phyloP scores from a whole-genome alignment of 352 stramenopile species.

The Chrysophaeum taylorii region DNA sequence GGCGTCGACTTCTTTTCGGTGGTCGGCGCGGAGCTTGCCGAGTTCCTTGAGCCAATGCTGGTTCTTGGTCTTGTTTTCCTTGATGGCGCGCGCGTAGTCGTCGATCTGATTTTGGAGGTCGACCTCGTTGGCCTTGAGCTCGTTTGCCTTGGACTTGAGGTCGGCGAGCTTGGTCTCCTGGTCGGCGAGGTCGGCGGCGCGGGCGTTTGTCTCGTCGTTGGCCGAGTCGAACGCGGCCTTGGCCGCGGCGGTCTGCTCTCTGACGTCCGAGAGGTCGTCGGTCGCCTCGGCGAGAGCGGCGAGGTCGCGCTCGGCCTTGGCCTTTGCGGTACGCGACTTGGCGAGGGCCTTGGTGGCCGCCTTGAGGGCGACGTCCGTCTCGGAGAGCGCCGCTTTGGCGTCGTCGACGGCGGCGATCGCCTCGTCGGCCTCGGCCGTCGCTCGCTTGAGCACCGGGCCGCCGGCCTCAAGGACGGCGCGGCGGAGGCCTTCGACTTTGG shows the following conservation, averaged over 20 bases:
- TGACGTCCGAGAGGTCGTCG: slow-evolving; percentile 34
- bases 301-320: slow-evolving; percentile 63
- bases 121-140: slow-evolving; percentile 75
- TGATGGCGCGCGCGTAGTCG: slow-evolving; percentile 75
- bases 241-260: neutral
- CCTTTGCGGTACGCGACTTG: slow-evolving; percentile 59
- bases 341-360: slow-evolving; percentile 67
- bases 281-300: slow-evolving; percentile 42
- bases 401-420: slow-evolving; percentile 18
- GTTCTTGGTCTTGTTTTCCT: slow-evolving; percentile 76
- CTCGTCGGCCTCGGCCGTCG: slow-evolving; percentile 21
- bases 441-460: slow-evolving; percentile 14
- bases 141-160: slow-evolving; percentile 43
- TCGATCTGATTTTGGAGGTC: slow-evolving; percentile 83
- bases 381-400: slow-evolving; percentile 48
- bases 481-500: neutral
- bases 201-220: slow-evolving; percentile 41
- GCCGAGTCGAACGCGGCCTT: neutral
- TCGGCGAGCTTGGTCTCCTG: slow-evolving; percentile 23
- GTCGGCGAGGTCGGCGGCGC: slow-evolving; percentile 64
- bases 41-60: slow-evolving; percentile 59
- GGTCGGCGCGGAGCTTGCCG: slow-evolving; percentile 43
- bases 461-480: neutral
- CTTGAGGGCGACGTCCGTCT: slow-evolving; percentile 67
- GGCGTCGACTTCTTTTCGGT: slow-evolving; percentile 19